Evolutionary conservation across 148 eudicot species (phyloP), one percentile per base, ranked within the genome.

Genomic region (Camellia japonica): DNA sequence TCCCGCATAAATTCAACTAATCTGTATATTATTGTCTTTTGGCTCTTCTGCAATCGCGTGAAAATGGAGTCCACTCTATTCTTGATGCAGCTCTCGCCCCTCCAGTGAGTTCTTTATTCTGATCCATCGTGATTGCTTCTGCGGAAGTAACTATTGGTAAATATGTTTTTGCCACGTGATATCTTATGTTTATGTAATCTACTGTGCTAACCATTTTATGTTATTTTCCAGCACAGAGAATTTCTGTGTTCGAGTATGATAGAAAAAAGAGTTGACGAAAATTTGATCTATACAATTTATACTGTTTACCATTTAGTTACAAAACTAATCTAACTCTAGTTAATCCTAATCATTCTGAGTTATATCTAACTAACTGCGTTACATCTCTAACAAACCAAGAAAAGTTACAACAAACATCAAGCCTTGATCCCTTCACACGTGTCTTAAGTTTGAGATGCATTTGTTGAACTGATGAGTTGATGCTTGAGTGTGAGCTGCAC

Each of bases 81-180:
- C 84, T 95, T 19, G 99, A 95, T 85, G 99, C 99, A 67, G 90
- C 94, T 71, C 93, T 93, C 62, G 90, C 98, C 77, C 92, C 97
- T 70, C 91, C 95, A 5, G 99, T 95, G 86, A 89, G 93, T 85
- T 72, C 68, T 68, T 76, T 30, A 58, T 7, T 58, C 55, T 81
- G 3, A 59, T 67, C 59, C 54, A 7, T 79, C 58, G 54, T 7
- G 14, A 47, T 20, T 75, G 67, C 67, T 62, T 77, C 59, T 63
- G 30, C 30, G 3, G 23, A 65, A 64, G 42, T 49, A 77, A 51
- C 58, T 23, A 20, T 30, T 4, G 3, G 3, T 71, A 49, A 23
- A 52, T 43, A 11, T 51, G 15, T 65, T 65, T 46, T 46, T 42
- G 7, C 68, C 2, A 59, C 42, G 30, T 54, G 54, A 76, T 78